These are phyloP conservation scores for Ocimum tenuiflorum DNA, from an alignment of 257 asterid genomes.

Conservation along the genomic window DNA sequence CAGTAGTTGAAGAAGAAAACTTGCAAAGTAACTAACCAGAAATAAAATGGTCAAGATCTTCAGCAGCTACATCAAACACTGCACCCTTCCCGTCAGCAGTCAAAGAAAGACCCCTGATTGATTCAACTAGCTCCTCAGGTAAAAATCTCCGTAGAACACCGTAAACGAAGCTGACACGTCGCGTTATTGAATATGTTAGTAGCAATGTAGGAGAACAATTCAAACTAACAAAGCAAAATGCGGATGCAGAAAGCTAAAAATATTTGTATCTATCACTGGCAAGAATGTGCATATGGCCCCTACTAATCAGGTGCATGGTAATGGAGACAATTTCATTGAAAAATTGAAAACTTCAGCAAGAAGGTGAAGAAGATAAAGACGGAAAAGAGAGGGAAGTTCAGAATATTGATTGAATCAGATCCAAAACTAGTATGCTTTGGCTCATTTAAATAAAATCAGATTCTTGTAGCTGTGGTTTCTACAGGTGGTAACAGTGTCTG, in stretches of 20 bases:
- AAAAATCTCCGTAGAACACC: constrained; percentile 67
- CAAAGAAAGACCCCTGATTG: constrained; percentile 75
- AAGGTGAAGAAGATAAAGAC: not conserved
- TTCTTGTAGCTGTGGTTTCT: too few relatives aligned
- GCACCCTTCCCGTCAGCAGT: constrained; percentile 92
- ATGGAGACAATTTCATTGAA: not conserved
- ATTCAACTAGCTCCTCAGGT: constrained; percentile 83
- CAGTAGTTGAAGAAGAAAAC: not conserved
- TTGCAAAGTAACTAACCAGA: constrained; percentile 39
- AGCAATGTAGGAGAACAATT: not conserved
- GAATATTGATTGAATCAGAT: too few relatives aligned
- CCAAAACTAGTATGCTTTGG: too few relatives aligned
- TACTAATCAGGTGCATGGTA: not conserved
- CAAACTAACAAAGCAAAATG: not conserved
- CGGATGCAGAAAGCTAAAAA: not conserved
- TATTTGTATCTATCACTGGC: not conserved
- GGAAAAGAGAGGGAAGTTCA: not conserved
- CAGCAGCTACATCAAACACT: constrained; percentile 72
- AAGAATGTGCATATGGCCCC: not conserved
- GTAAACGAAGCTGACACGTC: constrained; percentile 51
- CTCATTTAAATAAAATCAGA: too few relatives aligned
- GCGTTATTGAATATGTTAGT: not conserved
- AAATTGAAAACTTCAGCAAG: not conserved
- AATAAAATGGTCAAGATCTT: constrained; percentile 59
- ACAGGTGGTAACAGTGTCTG: too few relatives aligned